A percentile compares a stretch with the other conserved stretches of the same genome.
phyloP scores from a whole-genome alignment of 140 eudicot species.

The Cichorium intybus region DNA sequence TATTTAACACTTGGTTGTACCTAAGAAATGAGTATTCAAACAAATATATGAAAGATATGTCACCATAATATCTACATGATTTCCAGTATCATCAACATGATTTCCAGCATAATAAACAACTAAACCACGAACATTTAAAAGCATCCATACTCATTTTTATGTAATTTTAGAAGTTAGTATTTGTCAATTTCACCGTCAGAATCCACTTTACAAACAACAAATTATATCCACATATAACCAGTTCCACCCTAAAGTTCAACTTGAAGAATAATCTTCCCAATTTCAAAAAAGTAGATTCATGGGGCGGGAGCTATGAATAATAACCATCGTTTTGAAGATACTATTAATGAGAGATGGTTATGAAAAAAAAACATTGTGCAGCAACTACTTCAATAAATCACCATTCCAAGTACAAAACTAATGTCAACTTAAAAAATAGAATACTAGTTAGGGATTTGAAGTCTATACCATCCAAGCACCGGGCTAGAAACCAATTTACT shows the following conservation, averaged over 20 bases:
- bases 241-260: not conserved
- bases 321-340: not conserved
- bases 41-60: not conserved
- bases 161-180: not conserved
- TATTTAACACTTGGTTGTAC: not conserved
- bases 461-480: conserved; percentile 75
- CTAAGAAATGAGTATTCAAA: not conserved
- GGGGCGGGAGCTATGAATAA: not conserved
- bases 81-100: too few species aligned
- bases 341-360: not conserved
- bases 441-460: not conserved
- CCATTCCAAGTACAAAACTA: not conserved
- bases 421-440: not conserved
- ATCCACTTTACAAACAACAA: conserved; percentile 1
- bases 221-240: not conserved
- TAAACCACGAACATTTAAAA: not conserved
- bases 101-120: not conserved
- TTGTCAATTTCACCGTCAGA: not conserved
- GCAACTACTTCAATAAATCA: not conserved
- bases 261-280: not conserved
- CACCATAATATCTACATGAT: not conserved
- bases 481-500: conserved; percentile 82
- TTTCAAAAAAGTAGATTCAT: too few species aligned
- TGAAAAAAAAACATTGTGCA: not conserved
- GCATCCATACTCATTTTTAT: not conserved